These are phyloP conservation scores for Ophiosphaerella herpotricha DNA, from an alignment of 2,329 filamentous ascomycete species.

Conservation along the genomic window DNA sequence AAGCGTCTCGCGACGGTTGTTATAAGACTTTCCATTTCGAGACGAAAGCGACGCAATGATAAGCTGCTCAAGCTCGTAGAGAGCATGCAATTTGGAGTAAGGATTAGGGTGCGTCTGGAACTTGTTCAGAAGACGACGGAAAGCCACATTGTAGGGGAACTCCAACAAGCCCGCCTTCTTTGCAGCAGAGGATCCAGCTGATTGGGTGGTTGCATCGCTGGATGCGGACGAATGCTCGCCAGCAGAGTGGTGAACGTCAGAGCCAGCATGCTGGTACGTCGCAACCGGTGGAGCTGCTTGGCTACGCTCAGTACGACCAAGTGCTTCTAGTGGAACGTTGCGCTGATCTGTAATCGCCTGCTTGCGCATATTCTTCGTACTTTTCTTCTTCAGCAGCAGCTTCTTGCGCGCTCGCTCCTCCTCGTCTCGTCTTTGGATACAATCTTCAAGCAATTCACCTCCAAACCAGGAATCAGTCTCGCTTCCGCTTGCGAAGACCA, in stretches of 20 bases:
- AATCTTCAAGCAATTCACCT: conserved; percentile 59
- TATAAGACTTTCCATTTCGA: conserved; percentile 54
- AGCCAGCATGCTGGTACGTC: conserved; percentile 48
- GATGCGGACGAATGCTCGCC: conserved; percentile 53
- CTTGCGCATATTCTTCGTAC: conserved; percentile 65
- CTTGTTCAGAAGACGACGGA: conserved; percentile 77
- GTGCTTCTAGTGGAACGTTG: conserved; percentile 48
- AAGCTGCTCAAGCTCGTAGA: conserved; percentile 82
- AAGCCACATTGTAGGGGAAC: conserved; percentile 82
- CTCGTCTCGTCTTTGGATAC: conserved; percentile 47
- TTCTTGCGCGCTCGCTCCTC: conserved; percentile 48
- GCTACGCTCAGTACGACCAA: conserved; percentile 48
- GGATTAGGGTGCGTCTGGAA: conserved; percentile 91
- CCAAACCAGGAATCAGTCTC: conserved; percentile 91
- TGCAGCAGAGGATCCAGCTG: conserved; percentile 46
- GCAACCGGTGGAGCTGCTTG: conserved; percentile 49
- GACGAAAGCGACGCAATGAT: conserved; percentile 75
- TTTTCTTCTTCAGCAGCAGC: conserved; percentile 50
- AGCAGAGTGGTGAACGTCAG: conserved; percentile 48
- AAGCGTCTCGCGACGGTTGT: conserved; percentile 46
- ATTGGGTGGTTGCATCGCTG: conserved; percentile 51
- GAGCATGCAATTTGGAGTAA: conserved; percentile 78
- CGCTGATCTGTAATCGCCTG: conserved; percentile 40
- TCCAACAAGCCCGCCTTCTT: conserved; percentile 56
- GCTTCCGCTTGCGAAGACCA: conserved; percentile 84